Percentiles rank a stretch among this genome's conserved stretches.
Conservation (phyloP, 768 basidiomycete genomes). For the Boletus rubescentipes region DNA sequence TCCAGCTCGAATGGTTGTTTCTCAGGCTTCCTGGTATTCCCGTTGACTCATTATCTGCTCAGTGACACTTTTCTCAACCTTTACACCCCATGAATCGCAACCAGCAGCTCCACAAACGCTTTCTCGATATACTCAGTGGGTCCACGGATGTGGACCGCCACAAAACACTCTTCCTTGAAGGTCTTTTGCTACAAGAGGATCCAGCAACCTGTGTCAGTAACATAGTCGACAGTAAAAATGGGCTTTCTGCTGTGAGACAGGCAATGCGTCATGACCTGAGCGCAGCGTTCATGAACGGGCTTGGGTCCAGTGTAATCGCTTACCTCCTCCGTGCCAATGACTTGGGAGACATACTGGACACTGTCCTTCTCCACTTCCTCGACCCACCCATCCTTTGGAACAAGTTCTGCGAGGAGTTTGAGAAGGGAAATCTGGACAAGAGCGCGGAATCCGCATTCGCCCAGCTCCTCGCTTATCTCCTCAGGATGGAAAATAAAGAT, state of each 20-base stretch:
- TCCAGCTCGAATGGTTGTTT: too few species aligned
- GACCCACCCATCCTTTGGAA: conserved; percentile 55
- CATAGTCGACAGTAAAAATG: conserved; percentile 36
- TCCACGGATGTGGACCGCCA: conserved; percentile 23
- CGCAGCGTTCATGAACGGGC: conserved; percentile 42
- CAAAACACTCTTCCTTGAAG: conserved; percentile 45
- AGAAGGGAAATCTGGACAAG: conserved; percentile 32
- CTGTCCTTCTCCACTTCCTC: conserved; percentile 41
- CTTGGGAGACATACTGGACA: conserved; percentile 38
- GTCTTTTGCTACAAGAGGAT: conserved; percentile 41
- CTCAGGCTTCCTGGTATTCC: too few species aligned
- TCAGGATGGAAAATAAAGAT: conserved; percentile 37
- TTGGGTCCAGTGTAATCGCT: conserved; percentile 34
- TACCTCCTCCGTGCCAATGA: conserved; percentile 41
- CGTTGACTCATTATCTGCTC: too few species aligned
- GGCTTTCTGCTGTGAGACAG: conserved; percentile 38
- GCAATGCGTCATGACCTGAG: conserved; percentile 43
- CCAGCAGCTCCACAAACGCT: conserved; percentile 33
- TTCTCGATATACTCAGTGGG: conserved; percentile 35
- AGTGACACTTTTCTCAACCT: too few species aligned
- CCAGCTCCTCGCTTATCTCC: conserved; percentile 50
- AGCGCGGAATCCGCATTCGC: conserved; percentile 41
- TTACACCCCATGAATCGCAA: conserved; percentile 24
- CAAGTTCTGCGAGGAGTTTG: conserved; percentile 37
- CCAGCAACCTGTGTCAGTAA: conserved; percentile 37